A percentile compares a stretch with the other conserved stretches of the same genome.
These are phyloP conservation scores for Adenanthera pavonina DNA, from an alignment of 306 rosid species.

Conservation along the genomic window DNA sequence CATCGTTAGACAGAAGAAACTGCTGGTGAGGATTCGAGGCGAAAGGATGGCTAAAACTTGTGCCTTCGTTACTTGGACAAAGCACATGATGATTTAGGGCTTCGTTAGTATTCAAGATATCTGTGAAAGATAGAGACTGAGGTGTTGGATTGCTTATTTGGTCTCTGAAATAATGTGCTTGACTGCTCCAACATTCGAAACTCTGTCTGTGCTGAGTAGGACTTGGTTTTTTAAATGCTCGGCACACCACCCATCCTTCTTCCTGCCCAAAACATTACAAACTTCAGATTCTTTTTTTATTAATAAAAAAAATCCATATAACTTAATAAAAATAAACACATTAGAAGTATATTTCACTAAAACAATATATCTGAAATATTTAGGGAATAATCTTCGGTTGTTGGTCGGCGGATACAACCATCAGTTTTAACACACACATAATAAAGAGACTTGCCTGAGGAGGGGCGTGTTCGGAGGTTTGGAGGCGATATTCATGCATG, in stretches of 20 bases:
- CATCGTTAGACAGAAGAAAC: constrained; percentile 33
- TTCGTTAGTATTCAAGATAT: constrained; percentile 25
- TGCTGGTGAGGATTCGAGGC: constrained; percentile 41
- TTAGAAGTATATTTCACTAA: too few species aligned
- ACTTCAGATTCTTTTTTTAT: not conserved
- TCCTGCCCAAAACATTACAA: constrained; percentile 54
- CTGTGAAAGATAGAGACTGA: constrained; percentile 46
- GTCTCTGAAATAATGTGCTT: constrained; percentile 55
- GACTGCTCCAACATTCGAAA: constrained; percentile 62
- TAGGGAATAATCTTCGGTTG: too few species aligned
- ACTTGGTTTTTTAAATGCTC: constrained; percentile 81
- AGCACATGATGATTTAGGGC: constrained; percentile 3
- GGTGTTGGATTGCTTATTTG: constrained; percentile 47
- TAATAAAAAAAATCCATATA: too few species aligned
- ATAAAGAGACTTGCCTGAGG: constrained; percentile 62
- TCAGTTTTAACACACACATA: not conserved
- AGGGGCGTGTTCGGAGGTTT: constrained; percentile 76
- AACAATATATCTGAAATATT: too few species aligned
- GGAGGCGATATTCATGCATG: constrained; percentile 91
- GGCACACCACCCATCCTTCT: constrained; percentile 97
- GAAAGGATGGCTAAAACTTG: constrained; percentile 47
- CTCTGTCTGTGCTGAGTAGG: constrained; percentile 72
- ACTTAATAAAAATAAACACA: too few species aligned
- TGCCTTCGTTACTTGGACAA: constrained; percentile 44
- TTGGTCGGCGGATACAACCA: too few species aligned